Base-by-base conservation (phyloP, 441 rosid species). In the Euphorbia celastroides region DNA sequence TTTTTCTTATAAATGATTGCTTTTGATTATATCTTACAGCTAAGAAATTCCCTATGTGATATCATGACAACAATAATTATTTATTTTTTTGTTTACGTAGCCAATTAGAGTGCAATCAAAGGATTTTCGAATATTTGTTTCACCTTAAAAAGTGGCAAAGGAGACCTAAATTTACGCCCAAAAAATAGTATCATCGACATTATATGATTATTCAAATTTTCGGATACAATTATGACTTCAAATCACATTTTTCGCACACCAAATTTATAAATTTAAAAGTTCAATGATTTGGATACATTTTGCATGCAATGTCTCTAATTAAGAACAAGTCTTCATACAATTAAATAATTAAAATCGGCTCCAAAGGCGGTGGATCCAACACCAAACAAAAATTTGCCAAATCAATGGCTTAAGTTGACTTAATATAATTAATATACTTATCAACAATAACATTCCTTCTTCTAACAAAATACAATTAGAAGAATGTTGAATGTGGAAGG, bases 371-470 rank as follows among this genome's bases (percentile, higher is more conserved):
- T 50, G 36, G 62, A n/a, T 66, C 54, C 64, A 60, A 25, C 36
- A 32, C 60, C 48, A 42, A 42, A 48, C 55, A 1, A 67, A 50
- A 67, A 59, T 31, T 68, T 36, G 73, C 57, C 67, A 73, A 71
- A 69, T 73, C 20, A 65, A 69, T 67, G 72, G 76, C 79, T 41
- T 34, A 62, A 36, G 74, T 79, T 81, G 83, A 82, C 85, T 80
- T 12, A 52, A 44, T 12, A 34, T 22, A 5, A 22, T 42, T 44
- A 31, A 65, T n/a, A 60, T 23, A 22, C n/a, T 17, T 54, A n/a
- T n/a, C n/a, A n/a, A n/a, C n/a, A 11, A 62, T 22, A 20, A 41
- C 44, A 17, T 66, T 50, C 22, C 36, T 42, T 38, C 25, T 26
- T 20, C 23, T 46, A 46, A n/a, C 58, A 62, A 54, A 70, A 73